phyloP scores from a whole-genome alignment of 257 asterid species.

The Coffea canephora region DNA sequence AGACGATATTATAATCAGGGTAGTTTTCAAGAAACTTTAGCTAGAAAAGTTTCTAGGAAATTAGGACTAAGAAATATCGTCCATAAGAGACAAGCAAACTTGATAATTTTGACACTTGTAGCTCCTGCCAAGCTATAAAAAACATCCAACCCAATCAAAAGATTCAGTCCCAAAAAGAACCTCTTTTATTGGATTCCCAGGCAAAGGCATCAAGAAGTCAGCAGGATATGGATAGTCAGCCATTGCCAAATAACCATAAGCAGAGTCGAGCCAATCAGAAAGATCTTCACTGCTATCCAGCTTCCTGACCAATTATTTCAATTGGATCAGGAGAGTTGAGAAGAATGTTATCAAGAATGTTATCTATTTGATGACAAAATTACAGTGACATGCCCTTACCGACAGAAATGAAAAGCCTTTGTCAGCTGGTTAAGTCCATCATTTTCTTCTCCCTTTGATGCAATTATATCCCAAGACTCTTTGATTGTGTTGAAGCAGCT shows the following conservation, averaged over 20 bases:
- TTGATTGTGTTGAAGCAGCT: constrained; percentile 78
- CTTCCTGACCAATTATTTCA: constrained; percentile 49
- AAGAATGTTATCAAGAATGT: background rate
- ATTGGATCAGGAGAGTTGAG: background rate
- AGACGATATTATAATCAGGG: no score
- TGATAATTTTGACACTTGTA: background rate
- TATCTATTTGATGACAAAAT: background rate
- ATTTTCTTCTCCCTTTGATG: constrained; percentile 43
- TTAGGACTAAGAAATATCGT: background rate
- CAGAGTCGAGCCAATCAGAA: constrained; percentile 65
- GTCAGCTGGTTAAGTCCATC: constrained; percentile 68
- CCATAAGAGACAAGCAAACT: background rate
- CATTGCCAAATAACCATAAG: constrained; percentile 94
- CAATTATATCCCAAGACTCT: constrained; percentile 76
- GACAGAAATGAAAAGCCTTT: constrained; percentile 62
- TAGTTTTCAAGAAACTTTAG: background rate
- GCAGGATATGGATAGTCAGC: constrained; percentile 84
- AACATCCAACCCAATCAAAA: background rate
- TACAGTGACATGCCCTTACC: constrained; percentile 35
- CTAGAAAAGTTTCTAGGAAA: background rate
- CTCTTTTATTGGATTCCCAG: constrained; percentile 89
- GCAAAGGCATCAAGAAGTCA: constrained; percentile 90
- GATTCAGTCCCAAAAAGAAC: constrained; percentile 29
- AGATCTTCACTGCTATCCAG: constrained; percentile 67
- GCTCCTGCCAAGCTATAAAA: background rate